These are phyloP conservation scores for Azolla pinnata DNA, from an alignment of 75 land plant genomes.

Conservation along the genomic window DNA sequence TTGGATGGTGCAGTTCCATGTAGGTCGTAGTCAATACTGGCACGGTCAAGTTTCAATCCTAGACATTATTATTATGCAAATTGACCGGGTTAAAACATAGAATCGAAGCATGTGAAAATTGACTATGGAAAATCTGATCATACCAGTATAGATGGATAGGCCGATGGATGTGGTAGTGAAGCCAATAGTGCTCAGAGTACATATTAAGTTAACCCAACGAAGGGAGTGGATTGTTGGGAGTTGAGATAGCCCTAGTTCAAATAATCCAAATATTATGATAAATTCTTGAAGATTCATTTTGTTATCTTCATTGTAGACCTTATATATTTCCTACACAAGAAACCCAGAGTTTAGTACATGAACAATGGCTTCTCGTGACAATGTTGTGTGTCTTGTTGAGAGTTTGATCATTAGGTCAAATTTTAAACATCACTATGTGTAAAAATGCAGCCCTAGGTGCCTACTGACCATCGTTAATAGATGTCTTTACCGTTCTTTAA, in stretches of 20 bases:
- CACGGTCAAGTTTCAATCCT: conserved; percentile 32
- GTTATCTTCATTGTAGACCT: conserved; percentile 14
- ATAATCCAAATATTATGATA: conserved; percentile 37
- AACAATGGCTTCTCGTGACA: no score
- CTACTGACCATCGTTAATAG: no score
- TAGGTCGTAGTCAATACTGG: conserved; percentile 27
- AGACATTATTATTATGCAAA: background rate
- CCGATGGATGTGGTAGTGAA: conserved; percentile 42
- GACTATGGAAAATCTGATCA: background rate
- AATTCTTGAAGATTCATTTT: conserved; percentile 37
- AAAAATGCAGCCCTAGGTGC: no score
- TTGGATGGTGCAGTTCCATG: conserved; percentile 31
- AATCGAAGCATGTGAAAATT: background rate
- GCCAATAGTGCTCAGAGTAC: conserved; percentile 45
- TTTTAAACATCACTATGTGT: no score
- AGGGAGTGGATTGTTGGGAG: conserved; percentile 57
- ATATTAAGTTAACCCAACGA: conserved; percentile 45
- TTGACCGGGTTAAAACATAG: background rate
- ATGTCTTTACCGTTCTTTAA: no score
- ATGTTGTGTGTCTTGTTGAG: no score
- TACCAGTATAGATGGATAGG: conserved; percentile 34
- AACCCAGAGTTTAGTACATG: no score
- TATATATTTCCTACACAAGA: conserved; percentile 33
- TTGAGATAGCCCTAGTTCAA: conserved; percentile 44
- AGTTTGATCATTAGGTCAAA: no score